phyloP scores from a whole-genome alignment of 2,329 filamentous ascomycete genomes.

The Parastagonospora avenae region DNA sequence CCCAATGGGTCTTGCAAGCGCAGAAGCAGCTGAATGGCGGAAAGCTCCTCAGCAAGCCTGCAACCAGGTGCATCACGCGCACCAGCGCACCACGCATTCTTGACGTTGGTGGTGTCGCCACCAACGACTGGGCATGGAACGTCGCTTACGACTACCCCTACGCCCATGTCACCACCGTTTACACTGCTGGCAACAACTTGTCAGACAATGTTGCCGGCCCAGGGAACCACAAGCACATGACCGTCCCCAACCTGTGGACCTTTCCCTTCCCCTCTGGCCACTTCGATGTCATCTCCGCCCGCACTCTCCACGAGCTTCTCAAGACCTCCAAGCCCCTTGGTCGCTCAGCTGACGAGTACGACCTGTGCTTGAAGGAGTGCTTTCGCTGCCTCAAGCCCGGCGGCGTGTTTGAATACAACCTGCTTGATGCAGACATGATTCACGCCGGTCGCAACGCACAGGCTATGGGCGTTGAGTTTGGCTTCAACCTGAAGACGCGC shows the following conservation, averaged over 20 bases:
- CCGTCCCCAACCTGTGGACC: conserved; percentile 75
- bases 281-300: conserved; percentile 90
- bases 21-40: conserved; percentile 65
- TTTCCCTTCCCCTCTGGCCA: conserved; percentile 84
- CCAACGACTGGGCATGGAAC: conserved; percentile 96
- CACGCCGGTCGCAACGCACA: conserved; percentile 80
- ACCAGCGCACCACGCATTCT: conserved; percentile 73
- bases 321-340: conserved; percentile 64
- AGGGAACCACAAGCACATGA: conserved; percentile 82
- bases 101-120: conserved; percentile 82
- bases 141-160: conserved; percentile 84
- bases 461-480: conserved; percentile 88
- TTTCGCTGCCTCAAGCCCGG: conserved; percentile 91
- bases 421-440: conserved; percentile 89
- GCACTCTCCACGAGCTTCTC: conserved; percentile 82
- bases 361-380: conserved; percentile 82
- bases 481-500: conserved; percentile 83
- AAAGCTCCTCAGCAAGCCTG: conserved; percentile 61
- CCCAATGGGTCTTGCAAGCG: conserved; percentile 68
- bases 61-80: conserved; percentile 51
- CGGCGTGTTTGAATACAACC: conserved; percentile 87
- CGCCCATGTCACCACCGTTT: conserved; percentile 85
- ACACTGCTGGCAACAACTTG: conserved; percentile 57
- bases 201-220: conserved; percentile 70
- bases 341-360: conserved; percentile 75